Evolutionary conservation across 1,284 basidiomycete species (phyloP), one percentile per base, ranked within the genome.

Genomic region (Sporisorium graminicola): DNA sequence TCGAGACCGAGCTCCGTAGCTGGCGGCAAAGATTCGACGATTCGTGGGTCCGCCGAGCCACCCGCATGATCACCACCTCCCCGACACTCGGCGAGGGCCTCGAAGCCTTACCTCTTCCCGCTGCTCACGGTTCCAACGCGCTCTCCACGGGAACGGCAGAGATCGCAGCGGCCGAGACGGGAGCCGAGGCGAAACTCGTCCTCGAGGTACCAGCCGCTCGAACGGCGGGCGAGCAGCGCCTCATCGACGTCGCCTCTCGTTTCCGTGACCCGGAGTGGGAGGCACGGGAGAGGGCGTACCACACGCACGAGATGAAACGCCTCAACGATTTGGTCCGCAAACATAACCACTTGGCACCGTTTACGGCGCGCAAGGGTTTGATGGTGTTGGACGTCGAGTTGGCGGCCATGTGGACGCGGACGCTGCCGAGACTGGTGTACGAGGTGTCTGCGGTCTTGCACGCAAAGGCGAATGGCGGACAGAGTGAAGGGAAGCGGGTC

Each of bases 191-290:
- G 14, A 51, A 49, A 12, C 9, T 31, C 16, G 27, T 50, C 4
- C 22, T 50, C 13, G 42, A 52, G 18, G 9, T 70, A 14, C 55
- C 53, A 9, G 35, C 42, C 26, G 58, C 59, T 1, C 44, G 53
- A 5, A 58, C 56, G 1, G 5, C 18, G 22, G 62, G 56, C 5
- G 61, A 61, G 35, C 51, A 54, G 27, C 51, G 40, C n/a, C 37
- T 65, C 40, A 18, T 79, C 18, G 67, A 62, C 0, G 55, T 78
- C n/a, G 86, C 90, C 22, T 84, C 85, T 24, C 79, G 86, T 0
- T 87, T 91, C 65, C 89, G 91, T 4, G 94, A 96, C 83, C 74
- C 84, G 1, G 90, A 90, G 52, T 96, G 94, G 94, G 90, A 92
- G 78, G 86, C 86, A 12, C 88, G 90, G 52, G 93, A 96, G 82